Evolutionary conservation across 2,329 filamentous ascomycete genomes (phyloP).

Genomic region (Trichoderma brevicompactum): DNA sequence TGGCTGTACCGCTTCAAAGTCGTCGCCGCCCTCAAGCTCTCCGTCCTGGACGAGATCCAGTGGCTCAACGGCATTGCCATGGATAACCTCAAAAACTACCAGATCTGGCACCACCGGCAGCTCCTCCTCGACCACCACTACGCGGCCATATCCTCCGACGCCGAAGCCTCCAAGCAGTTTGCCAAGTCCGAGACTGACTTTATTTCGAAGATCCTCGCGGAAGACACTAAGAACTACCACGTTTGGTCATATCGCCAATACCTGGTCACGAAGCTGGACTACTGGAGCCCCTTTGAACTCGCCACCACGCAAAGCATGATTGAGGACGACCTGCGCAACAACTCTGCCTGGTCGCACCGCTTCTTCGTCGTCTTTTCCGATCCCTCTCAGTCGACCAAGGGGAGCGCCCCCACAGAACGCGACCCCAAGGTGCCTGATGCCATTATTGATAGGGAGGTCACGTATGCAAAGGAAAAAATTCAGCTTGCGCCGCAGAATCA

Average conservation of each 20-base stretch:
- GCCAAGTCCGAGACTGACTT: conserved; percentile 73
- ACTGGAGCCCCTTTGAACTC: conserved; percentile 73
- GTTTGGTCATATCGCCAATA: conserved; percentile 95
- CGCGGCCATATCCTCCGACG: conserved; percentile 56
- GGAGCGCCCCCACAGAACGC: conserved; percentile 53
- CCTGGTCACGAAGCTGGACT: conserved; percentile 67
- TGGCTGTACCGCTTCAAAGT: conserved; percentile 93
- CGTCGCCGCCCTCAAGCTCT: conserved; percentile 67
- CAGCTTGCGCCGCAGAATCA: conserved; percentile 86
- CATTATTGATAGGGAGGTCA: conserved; percentile 74
- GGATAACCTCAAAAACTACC: conserved; percentile 93
- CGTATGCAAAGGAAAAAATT: conserved; percentile 75
- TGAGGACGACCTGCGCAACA: conserved; percentile 84
- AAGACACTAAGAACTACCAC: conserved; percentile 97
- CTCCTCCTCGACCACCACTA: conserved; percentile 65
- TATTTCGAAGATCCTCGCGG: conserved; percentile 75
- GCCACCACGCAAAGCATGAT: conserved; percentile 73
- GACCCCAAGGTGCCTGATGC: conserved; percentile 63
- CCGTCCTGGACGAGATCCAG: conserved; percentile 71
- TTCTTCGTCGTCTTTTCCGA: conserved; percentile 87
- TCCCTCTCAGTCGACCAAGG: conserved; percentile 55
- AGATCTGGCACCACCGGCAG: conserved; percentile 86
- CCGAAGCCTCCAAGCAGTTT: conserved; percentile 60
- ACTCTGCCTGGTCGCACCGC: conserved; percentile 96
- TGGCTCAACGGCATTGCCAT: conserved; percentile 89